phyloP scores from a whole-genome alignment of 2,329 filamentous ascomycete species.

The Pseudopyricularia javanii region DNA sequence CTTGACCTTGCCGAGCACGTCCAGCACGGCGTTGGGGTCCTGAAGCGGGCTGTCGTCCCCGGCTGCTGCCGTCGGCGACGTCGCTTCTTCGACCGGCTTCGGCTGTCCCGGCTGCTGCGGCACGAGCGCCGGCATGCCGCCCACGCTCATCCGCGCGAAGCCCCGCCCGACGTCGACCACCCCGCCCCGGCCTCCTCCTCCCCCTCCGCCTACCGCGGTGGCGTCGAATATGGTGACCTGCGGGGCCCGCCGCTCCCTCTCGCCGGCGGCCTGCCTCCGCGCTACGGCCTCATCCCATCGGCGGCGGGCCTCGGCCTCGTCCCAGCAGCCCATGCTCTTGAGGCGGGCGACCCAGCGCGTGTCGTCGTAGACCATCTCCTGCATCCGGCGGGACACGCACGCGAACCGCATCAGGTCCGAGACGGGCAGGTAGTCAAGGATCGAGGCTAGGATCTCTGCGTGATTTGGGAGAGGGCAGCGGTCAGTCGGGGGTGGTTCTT shows the following conservation, averaged over 20 bases:
- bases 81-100: conserved; percentile 37
- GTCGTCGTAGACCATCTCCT: conserved; percentile 98
- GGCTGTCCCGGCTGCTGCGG: conserved; percentile 8
- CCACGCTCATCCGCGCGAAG: conserved; percentile 64
- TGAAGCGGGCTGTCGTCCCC: conserved; percentile 31
- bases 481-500: neutral
- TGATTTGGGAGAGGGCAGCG: neutral
- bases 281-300: conserved; percentile 63
- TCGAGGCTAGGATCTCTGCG: conserved; percentile 74
- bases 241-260: conserved; percentile 9
- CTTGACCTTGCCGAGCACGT: conserved; percentile 55
- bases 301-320: conserved; percentile 72
- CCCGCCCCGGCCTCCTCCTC: neutral
- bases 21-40: conserved; percentile 54
- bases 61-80: conserved; percentile 12
- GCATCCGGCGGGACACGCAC: conserved; percentile 70
- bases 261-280: conserved; percentile 43
- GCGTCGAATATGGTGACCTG: conserved; percentile 1
- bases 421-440: conserved; percentile 81
- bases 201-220: neutral
- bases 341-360: conserved; percentile 84
- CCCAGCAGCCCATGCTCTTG: conserved; percentile 82
- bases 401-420: conserved; percentile 78
- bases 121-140: conserved; percentile 6
- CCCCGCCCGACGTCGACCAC: conserved; percentile 39